Base-by-base conservation (phyloP, 2,329 filamentous ascomycete genomes). In the Fusarium humuli region DNA sequence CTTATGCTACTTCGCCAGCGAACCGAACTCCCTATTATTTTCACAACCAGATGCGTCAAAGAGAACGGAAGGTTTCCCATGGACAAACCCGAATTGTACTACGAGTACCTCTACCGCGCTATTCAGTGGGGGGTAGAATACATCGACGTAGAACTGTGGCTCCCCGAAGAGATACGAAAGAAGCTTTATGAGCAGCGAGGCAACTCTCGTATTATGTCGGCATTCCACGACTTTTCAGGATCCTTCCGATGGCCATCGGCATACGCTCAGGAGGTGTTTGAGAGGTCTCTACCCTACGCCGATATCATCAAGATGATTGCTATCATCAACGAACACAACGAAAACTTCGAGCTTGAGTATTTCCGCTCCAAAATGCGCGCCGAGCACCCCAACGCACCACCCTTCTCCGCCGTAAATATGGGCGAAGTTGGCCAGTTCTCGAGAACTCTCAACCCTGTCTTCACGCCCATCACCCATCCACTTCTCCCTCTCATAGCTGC, bases 231-330 rank as follows among this genome's bases (percentile, higher is more conserved):
- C 81, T 95, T 95, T 76, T 94, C 92, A 0, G 92, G 93, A 3
- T 90, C 85, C 1, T 95, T 95, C 84, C 92, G 91, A 75, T 97
- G 93, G 93, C 91, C 91, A 1, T 93, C 92, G 0, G 81, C 87
- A 9, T 87, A 92, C 71, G 93, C 93, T 2, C 88, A 92, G 74
- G 83, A 87, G 13, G 86, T 95, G 6, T 97, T 94, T 73, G 83
- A 88, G 63, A 87, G 90, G 71, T 93, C 91, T 11, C 87, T 88
- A 48, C 88, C 88, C 62, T 94, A 94, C 72, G 91, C 92, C 48
- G 93, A 97, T 78, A 93, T 97, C 61, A 90, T 97, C 76, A 97
- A 96, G 83, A 96, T 97, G 92, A 96, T 96, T 75, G 90, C 91
- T 32, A 91, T 94, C 76, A 92, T 94, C 76, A 91, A 90, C 76